Evolutionary conservation across 1,139 yeast species (phyloP), one percentile per base, ranked within the genome.

Genomic region (Zygoascus sp.): DNA sequence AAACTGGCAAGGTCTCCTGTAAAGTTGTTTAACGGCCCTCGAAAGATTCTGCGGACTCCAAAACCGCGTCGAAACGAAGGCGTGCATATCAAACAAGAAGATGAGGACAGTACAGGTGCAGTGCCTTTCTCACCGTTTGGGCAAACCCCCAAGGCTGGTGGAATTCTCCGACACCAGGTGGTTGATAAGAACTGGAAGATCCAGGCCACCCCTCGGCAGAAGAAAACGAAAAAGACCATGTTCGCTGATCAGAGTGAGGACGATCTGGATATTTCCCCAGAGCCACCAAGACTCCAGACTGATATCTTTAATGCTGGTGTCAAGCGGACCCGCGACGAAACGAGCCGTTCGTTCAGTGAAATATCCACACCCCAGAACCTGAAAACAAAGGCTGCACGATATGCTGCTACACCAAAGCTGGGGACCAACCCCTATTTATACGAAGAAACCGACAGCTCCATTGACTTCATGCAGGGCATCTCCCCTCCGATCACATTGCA

Each of bases 121-220:
- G 17, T 21, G 11, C 36, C 41, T 3, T 28, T 27, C n/a, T 25
- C 36, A 6, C 36, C 22, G 15, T 20, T 27, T 19, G 34, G 21
- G 3, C 35, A n/a, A 16, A 40, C 34, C 2, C 25, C 34, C 2
- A 28, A 20, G 16, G 22, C 36, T 15, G 20, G 25, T 19, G 45
- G 45, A 3, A 42, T 42, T 20, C 49, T 67, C n/a, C 50, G 66
- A 5, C 71, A 67, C 46, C 64, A 65, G 22, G 68, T 66, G 5
- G 56, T 66, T 32, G 65, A 66, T 50, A 56, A 58, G 42, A 63
- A 60, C 44, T 67, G 69, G 70, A 57, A 62, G 9, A 49, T 66
- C 23, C 67, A 64, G 42, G 67, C 60, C 8, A 66, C 70, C 8
- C 70, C 70, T 9, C 47, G 44, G 34, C 42, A 53, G 3, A 28